These are phyloP conservation scores for Solanum sejunctum DNA, from an alignment of 257 asterid genomes.

Conservation along the genomic window DNA sequence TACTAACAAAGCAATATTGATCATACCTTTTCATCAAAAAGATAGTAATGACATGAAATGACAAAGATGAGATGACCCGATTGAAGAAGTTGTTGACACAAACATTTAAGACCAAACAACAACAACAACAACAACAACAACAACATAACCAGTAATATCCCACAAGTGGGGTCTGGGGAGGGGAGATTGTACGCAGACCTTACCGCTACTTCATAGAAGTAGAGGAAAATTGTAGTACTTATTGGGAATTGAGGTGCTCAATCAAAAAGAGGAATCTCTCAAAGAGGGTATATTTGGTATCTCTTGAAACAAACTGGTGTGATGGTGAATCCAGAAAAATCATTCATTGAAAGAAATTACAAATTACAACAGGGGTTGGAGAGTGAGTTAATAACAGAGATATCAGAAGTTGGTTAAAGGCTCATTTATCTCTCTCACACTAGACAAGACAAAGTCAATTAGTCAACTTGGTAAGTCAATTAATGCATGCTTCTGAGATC, in stretches of 20 bases:
- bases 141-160: too few relatives aligned
- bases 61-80: neutral
- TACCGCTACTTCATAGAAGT: too few relatives aligned
- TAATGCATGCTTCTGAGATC: neutral
- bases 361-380: neutral
- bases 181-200: too few relatives aligned
- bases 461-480: neutral
- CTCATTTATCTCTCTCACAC: neutral
- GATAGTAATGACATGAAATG: neutral
- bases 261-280: neutral
- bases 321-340: neutral
- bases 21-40: neutral
- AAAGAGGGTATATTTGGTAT: neutral
- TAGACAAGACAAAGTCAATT: neutral
- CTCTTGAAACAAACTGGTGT: neutral
- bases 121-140: too few relatives aligned
- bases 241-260: neutral
- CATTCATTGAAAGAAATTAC: neutral
- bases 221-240: too few relatives aligned
- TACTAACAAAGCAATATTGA: neutral
- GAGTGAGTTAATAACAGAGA: neutral
- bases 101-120: too few relatives aligned
- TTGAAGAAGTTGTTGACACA: neutral
- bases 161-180: too few relatives aligned
- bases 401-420: neutral